phyloP scores from a whole-genome alignment of 345 rosid species.

The Physaria fendleri region DNA sequence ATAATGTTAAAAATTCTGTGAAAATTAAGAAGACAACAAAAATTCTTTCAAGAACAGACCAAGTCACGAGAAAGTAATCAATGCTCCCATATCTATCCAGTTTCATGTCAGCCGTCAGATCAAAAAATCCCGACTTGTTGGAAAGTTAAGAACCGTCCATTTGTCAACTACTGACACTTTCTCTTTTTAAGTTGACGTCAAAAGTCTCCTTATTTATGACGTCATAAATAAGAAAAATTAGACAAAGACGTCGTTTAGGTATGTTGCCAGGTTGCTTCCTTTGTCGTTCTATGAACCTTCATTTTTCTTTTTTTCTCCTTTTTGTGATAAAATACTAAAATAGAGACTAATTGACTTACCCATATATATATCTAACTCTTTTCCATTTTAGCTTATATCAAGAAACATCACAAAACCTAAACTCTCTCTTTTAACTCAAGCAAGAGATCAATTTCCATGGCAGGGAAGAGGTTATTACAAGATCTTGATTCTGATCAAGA shows the following conservation, averaged over 20 bases:
- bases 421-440: not conserved
- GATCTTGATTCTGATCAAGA: slow-evolving; percentile 37
- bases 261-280: slow-evolving; percentile 36
- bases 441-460: slow-evolving; percentile 36
- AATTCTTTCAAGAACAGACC: too few relatives aligned
- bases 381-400: slow-evolving; percentile 8
- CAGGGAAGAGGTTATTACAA: slow-evolving; percentile 44
- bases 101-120: slow-evolving; percentile 1
- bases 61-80: not conserved
- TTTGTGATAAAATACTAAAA: not conserved
- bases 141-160: not conserved
- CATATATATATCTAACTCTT: not conserved
- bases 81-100: not conserved
- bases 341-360: not conserved
- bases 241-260: slow-evolving; percentile 6
- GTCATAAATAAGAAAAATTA: slow-evolving; percentile 1
- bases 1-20: too few relatives aligned
- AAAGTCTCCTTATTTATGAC: slow-evolving; percentile 17
- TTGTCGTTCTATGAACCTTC: slow-evolving; percentile 26
- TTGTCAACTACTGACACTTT: not conserved
- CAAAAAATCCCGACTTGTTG: not conserved
- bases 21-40: too few relatives aligned
- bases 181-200: slow-evolving; percentile 25
- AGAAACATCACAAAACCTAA: slow-evolving; percentile 10
- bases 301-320: not conserved